Evolutionary conservation across 2,329 filamentous ascomycete species (phyloP).

Genomic region (Boeremia exigua): DNA sequence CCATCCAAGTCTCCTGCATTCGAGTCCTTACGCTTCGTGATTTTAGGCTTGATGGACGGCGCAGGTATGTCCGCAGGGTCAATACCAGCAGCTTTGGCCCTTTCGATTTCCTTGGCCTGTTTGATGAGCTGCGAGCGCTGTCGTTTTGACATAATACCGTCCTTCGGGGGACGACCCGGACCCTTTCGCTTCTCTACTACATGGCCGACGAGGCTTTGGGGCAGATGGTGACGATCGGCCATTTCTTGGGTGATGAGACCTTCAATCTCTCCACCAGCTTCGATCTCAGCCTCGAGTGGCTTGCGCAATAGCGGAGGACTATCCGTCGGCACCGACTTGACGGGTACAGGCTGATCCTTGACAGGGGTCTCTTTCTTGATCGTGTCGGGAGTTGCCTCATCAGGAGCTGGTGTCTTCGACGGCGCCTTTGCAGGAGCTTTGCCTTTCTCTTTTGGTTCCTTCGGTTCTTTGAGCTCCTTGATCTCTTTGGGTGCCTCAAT

Average conservation of each 20-base stretch:
- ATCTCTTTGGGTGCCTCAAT: constrained; percentile 20
- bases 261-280: constrained; percentile 39
- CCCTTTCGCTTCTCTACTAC: constrained; percentile 69
- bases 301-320: constrained; percentile 37
- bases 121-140: constrained; percentile 71
- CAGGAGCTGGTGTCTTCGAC: constrained; percentile 33
- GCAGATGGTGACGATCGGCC: constrained; percentile 50
- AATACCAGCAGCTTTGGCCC: constrained; percentile 46
- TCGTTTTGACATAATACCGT: constrained; percentile 82
- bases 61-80: constrained; percentile 46
- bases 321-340: constrained; percentile 34
- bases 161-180: constrained; percentile 81
- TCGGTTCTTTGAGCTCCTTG: constrained; percentile 26
- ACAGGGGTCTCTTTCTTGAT: constrained; percentile 34
- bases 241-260: constrained; percentile 47
- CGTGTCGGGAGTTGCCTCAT: constrained; percentile 36
- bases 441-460: constrained; percentile 31
- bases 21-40: constrained; percentile 45
- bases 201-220: constrained; percentile 50
- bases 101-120: constrained; percentile 57
- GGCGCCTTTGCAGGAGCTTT: constrained; percentile 31
- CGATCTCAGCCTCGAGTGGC: constrained; percentile 39
- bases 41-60: constrained; percentile 43
- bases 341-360: constrained; percentile 33
- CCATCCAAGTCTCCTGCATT: constrained; percentile 47